Evolutionary conservation across 768 basidiomycete species (phyloP).

Genomic region (Phaeotremella skinneri): DNA sequence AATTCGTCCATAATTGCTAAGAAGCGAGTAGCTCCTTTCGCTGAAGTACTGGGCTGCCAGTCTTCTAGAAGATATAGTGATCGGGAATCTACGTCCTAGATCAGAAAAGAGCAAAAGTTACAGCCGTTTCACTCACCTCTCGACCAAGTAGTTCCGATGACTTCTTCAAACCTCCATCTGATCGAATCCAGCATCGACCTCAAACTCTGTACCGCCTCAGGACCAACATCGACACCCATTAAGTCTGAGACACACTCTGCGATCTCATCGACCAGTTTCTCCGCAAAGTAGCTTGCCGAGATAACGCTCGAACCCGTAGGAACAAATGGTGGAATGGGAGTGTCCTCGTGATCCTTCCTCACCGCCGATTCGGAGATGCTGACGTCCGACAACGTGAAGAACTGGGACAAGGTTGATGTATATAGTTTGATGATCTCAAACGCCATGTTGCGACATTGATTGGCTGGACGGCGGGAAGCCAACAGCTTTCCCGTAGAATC

Average conservation of each 20-base stretch:
- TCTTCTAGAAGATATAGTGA: slow-evolving; percentile 79
- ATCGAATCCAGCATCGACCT: slow-evolving; percentile 74
- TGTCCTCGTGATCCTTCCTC: slow-evolving; percentile 45
- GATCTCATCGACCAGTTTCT: slow-evolving; percentile 76
- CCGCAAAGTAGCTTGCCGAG: slow-evolving; percentile 75
- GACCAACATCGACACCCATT: slow-evolving; percentile 71
- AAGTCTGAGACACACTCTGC: slow-evolving; percentile 83
- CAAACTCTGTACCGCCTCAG: slow-evolving; percentile 62
- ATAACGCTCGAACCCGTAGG: slow-evolving; percentile 68
- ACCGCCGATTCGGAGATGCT: slow-evolving; percentile 63
- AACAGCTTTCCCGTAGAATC: slow-evolving; percentile 37
- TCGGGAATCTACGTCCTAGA: slow-evolving; percentile 64
- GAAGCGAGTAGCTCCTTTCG: slow-evolving; percentile 62
- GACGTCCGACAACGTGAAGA: slow-evolving; percentile 78
- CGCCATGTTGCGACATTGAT: slow-evolving; percentile 82
- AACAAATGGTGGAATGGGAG: slow-evolving; percentile 62
- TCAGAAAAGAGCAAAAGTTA: slow-evolving; percentile 6
- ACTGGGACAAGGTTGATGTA: slow-evolving; percentile 76
- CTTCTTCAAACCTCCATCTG: slow-evolving; percentile 83
- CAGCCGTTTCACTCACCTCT: slow-evolving; percentile 62
- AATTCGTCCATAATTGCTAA: slow-evolving; percentile 74
- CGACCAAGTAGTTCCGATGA: slow-evolving; percentile 74
- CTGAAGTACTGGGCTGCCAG: slow-evolving; percentile 62
- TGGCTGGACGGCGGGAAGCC: slow-evolving; percentile 70
- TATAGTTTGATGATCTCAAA: slow-evolving; percentile 82